Conservation (phyloP, 2,329 filamentous ascomycete species). For the Phoma herbarum region DNA sequence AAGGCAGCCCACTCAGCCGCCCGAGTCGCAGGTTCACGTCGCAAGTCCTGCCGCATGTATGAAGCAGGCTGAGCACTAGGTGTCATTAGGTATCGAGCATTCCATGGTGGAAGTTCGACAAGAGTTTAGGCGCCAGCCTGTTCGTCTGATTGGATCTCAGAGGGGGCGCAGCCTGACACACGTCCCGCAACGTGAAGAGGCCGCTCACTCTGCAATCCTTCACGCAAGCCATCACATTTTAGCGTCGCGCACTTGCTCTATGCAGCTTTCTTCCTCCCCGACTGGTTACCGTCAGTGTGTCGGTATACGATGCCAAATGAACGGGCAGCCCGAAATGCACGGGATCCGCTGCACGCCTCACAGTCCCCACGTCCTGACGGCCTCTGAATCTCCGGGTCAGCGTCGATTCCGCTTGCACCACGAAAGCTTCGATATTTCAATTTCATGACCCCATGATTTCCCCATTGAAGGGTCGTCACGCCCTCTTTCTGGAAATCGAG, state of each 20-base stretch:
- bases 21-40: constrained; percentile 17
- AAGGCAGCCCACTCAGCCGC: constrained; percentile 24
- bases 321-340: not conserved
- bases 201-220: constrained; percentile 8
- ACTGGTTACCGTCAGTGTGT: constrained; percentile 17
- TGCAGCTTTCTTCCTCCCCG: not conserved
- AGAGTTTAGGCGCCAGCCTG: not conserved
- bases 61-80: constrained; percentile 20
- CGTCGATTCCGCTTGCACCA: not conserved
- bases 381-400: constrained; percentile 6
- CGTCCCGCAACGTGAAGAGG: not conserved
- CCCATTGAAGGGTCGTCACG: no score
- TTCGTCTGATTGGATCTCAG: constrained; percentile 1
- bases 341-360: constrained; percentile 1
- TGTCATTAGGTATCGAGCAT: constrained; percentile 19
- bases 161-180: constrained; percentile 3
- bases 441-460: no score
- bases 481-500: no score
- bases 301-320: constrained; percentile 1
- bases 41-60: constrained; percentile 22
- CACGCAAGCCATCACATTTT: not conserved
- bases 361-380: constrained; percentile 12
- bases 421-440: no score
- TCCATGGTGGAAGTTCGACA: constrained; percentile 10
- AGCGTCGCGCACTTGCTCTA: not conserved